phyloP scores from a whole-genome alignment of 495 filamentous ascomycete species.

The Ramalina intermedia region DNA sequence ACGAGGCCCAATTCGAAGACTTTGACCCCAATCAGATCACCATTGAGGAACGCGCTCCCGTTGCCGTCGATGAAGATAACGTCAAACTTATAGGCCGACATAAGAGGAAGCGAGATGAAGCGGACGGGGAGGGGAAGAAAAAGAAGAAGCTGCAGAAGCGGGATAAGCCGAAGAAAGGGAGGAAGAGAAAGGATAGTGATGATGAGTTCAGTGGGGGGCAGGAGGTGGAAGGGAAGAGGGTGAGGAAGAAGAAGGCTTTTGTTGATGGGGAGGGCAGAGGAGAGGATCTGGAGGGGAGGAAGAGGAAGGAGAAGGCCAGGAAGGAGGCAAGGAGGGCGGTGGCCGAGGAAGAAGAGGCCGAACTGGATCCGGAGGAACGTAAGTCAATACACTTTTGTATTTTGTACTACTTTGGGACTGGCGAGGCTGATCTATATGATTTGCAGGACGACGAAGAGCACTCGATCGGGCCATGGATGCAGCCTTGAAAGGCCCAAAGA shows the following conservation, averaged over 20 bases:
- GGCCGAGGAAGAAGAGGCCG: slow-evolving; percentile 50
- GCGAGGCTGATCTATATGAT: slow-evolving; percentile 35
- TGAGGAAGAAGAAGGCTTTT: slow-evolving; percentile 27
- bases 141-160: slow-evolving; percentile 54
- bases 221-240: slow-evolving; percentile 39
- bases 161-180: slow-evolving; percentile 57
- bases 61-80: slow-evolving; percentile 80
- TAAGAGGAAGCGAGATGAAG: slow-evolving; percentile 65
- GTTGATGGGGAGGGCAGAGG: slow-evolving; percentile 26
- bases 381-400: too few relatives aligned
- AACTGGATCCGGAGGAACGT: slow-evolving; percentile 40
- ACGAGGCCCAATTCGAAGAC: slow-evolving; percentile 84
- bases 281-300: slow-evolving; percentile 17
- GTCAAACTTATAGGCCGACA: slow-evolving; percentile 57
- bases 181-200: slow-evolving; percentile 37
- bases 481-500: slow-evolving; percentile 66
- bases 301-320: slow-evolving; percentile 30
- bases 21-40: slow-evolving; percentile 69
- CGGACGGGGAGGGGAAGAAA: slow-evolving; percentile 36
- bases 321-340: slow-evolving; percentile 19
- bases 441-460: slow-evolving; percentile 56
- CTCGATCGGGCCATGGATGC: slow-evolving; percentile 79
- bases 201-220: slow-evolving; percentile 43
- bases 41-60: slow-evolving; percentile 58
- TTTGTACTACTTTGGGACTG: too few relatives aligned